phyloP scores from a whole-genome alignment of 768 basidiomycete genomes.

The Sarcomyxa edulis region DNA sequence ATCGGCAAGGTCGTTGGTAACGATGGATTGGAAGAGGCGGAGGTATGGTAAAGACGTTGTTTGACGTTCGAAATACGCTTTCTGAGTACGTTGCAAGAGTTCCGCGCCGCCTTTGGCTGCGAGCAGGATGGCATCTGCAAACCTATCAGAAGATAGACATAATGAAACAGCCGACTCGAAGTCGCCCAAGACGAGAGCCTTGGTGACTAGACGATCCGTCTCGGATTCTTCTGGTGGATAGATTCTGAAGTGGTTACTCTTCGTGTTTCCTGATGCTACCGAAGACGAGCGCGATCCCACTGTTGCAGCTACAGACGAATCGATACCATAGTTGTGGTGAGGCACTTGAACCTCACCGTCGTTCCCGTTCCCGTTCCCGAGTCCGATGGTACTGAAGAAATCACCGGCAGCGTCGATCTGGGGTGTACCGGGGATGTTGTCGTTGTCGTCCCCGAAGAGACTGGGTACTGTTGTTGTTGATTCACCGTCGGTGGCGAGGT shows the following conservation, averaged over 20 bases:
- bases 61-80: conserved; percentile 86
- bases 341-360: conserved; percentile 54
- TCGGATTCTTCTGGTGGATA: conserved; percentile 86
- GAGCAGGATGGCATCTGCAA: conserved; percentile 91
- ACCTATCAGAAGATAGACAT: conserved; percentile 84
- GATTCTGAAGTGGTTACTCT: conserved; percentile 84
- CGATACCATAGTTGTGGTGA: conserved; percentile 72
- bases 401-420: conserved; percentile 67
- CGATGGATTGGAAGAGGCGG: conserved; percentile 91
- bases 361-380: conserved; percentile 34
- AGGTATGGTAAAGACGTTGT: conserved; percentile 79
- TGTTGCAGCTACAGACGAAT: conserved; percentile 93
- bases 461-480: conserved; percentile 83
- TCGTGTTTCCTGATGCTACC: conserved; percentile 65
- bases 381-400: conserved; percentile 82
- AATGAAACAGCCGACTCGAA: conserved; percentile 89
- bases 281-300: conserved; percentile 89
- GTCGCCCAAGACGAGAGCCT: conserved; percentile 93
- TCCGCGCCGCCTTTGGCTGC: conserved; percentile 89
- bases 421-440: conserved; percentile 54
- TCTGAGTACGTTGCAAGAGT: conserved; percentile 82
- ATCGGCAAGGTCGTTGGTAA: conserved; percentile 86
- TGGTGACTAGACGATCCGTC: conserved; percentile 83
- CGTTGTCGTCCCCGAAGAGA: conserved; percentile 77
- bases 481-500: conserved; percentile 61